A percentile compares a stretch with the other conserved stretches of the same genome.
phyloP scores from a whole-genome alignment of 1,139 yeast species.

The Pichia sp. region DNA sequence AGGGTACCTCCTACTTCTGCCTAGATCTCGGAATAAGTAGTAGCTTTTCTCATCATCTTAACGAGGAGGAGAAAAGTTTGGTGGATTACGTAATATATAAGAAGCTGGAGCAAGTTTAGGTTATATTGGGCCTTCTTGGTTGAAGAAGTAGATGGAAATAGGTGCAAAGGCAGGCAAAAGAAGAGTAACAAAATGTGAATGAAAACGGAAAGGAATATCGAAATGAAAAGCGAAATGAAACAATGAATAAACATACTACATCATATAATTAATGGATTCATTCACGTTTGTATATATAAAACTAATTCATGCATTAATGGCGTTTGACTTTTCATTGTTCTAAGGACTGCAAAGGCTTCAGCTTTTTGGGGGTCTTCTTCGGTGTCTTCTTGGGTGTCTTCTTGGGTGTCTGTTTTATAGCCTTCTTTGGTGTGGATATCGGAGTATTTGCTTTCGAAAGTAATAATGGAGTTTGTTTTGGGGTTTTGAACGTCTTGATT shows the following conservation, averaged over 20 bases:
- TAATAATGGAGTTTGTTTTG: constrained; percentile 1
- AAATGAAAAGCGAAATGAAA: no score
- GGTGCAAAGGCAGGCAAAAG: background rate
- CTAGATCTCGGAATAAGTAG: no score
- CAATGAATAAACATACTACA: background rate
- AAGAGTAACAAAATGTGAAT: no score
- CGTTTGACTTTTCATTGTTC: background rate
- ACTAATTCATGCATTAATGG: background rate
- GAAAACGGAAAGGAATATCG: no score
- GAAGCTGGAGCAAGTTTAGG: background rate
- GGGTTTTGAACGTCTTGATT: background rate
- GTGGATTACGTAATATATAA: no score
- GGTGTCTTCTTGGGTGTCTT: constrained; percentile 5
- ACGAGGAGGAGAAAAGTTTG: no score
- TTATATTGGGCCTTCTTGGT: background rate
- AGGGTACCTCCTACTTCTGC: no score
- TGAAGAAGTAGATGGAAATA: background rate
- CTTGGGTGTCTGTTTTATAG: constrained; percentile 7
- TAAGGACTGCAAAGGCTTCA: background rate
- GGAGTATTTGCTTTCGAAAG: background rate
- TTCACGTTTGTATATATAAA: background rate
- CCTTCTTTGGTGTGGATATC: constrained; percentile 1
- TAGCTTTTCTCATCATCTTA: no score
- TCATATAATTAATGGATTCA: background rate
- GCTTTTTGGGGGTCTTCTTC: constrained; percentile 2